Conservation (phyloP, 257 asterid species). For the Solanum medicagineum region DNA sequence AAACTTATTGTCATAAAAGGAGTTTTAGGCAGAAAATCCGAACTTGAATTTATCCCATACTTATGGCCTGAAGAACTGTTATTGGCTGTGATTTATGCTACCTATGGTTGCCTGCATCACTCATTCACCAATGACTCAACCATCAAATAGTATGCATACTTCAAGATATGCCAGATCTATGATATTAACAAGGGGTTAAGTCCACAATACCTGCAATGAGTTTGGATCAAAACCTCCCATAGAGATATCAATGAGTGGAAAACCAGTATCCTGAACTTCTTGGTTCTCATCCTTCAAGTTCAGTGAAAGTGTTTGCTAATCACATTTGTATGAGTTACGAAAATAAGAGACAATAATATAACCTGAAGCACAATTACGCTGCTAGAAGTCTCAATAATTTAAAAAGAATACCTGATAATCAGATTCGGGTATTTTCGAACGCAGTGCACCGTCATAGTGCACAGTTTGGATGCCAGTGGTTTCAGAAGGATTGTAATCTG, state of each 20-base stretch:
- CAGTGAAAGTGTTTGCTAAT: background rate
- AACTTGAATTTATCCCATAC: background rate
- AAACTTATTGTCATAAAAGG: background rate
- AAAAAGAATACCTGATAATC: slow-evolving; percentile 19
- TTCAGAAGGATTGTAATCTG: slow-evolving; percentile 49
- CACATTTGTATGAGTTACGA: background rate
- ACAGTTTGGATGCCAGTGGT: slow-evolving; percentile 22
- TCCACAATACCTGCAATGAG: slow-evolving; percentile 53
- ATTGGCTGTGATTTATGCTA: background rate
- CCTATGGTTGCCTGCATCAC: background rate
- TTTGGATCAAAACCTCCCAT: slow-evolving; percentile 50
- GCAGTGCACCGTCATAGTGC: slow-evolving; percentile 29
- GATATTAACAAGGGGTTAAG: background rate
- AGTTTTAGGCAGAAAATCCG: background rate
- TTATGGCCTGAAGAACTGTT: background rate
- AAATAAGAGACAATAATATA: background rate
- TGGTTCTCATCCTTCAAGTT: slow-evolving; percentile 34
- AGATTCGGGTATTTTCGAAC: slow-evolving; percentile 29
- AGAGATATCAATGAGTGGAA: slow-evolving; percentile 46
- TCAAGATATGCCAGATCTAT: background rate
- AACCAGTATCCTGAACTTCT: slow-evolving; percentile 38
- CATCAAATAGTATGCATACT: background rate
- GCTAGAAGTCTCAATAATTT: background rate
- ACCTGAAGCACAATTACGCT: background rate
- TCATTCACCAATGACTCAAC: background rate